Base-by-base conservation (phyloP, 2,329 filamentous ascomycete species). In the Dendryphion nanum region DNA sequence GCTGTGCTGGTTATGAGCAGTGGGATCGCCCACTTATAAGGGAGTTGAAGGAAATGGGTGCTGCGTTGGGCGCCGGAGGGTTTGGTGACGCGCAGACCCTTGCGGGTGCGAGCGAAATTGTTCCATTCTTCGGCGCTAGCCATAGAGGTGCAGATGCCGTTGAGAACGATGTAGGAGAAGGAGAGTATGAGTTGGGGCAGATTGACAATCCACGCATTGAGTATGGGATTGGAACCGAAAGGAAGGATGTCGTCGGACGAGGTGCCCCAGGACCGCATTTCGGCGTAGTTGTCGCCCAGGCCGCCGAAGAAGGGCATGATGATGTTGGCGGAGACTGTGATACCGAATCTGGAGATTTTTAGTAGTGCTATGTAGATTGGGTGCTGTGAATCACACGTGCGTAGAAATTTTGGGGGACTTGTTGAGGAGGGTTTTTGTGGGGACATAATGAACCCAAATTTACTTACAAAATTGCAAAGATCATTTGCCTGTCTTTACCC, bases 121-220 rank as follows among this genome's bases (percentile, higher is more conserved):
- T 59, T 66, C 50, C 68, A 79, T 51, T 79, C 76, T 6, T 59
- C 50, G 1, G 68, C 69, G 0, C 69, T 49, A 1, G 73, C 59
- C 57, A 76, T 74, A 3, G 53, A 62, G 1, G 70, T 78, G 18
- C 71, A 57, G 10, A 73, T 53, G 6, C 57, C 55, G 43, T 74
- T 74, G 50, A 66, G 68, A 3, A 61, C 50, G 6, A 73, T 55
- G 46, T 76, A 75, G 1, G 71, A 23, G n/a, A 73, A 49, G 0
- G 68, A 72, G 2, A 74, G 42, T 14, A 75, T 39, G 1, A 73
- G 40, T 46, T 76, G 74, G 1, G 72, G 70, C 2, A 61, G 31
- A 46, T 77, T 76, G 19, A 66, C 67, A 1, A 74, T 18, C n/a
- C 6, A 35, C 6, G 33, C 33, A 17, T n/a, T n/a, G n/a, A n/a